phyloP scores from a whole-genome alignment of 1,284 basidiomycete species.

The Inonotus hispidus region DNA sequence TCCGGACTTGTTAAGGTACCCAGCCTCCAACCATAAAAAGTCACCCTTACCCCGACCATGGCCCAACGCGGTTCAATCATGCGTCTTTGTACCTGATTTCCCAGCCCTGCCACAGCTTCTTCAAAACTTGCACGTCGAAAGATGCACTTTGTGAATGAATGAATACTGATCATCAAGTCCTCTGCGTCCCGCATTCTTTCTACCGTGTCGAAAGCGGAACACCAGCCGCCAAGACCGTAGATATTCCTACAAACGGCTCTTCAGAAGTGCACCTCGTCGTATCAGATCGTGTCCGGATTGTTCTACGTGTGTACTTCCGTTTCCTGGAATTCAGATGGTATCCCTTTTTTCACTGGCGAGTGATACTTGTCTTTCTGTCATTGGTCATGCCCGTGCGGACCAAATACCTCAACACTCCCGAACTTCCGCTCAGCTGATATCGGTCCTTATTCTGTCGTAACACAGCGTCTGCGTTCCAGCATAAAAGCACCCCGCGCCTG shows the following conservation, averaged over 20 bases:
- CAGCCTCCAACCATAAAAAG: background rate
- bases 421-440: background rate
- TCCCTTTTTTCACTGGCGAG: background rate
- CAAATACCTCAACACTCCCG: background rate
- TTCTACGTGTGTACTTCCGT: background rate
- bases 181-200: background rate
- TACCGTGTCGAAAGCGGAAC: background rate
- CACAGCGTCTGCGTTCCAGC: background rate
- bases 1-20: background rate
- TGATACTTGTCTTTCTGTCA: background rate
- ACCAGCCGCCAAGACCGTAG: background rate
- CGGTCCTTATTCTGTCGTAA: background rate
- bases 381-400: background rate
- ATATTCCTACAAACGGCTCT: background rate
- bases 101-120: constrained; percentile 1
- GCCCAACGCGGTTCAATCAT: too few species aligned
- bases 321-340: background rate
- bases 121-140: constrained; percentile 1
- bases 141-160: background rate
- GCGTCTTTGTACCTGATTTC: constrained; percentile 3
- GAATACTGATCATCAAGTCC: background rate
- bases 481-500: background rate
- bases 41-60: background rate
- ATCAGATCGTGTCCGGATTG: background rate
- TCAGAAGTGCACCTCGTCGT: background rate